phyloP scores from a whole-genome alignment of 2,329 filamentous ascomycete species.

The Aspergillus sp. region DNA sequence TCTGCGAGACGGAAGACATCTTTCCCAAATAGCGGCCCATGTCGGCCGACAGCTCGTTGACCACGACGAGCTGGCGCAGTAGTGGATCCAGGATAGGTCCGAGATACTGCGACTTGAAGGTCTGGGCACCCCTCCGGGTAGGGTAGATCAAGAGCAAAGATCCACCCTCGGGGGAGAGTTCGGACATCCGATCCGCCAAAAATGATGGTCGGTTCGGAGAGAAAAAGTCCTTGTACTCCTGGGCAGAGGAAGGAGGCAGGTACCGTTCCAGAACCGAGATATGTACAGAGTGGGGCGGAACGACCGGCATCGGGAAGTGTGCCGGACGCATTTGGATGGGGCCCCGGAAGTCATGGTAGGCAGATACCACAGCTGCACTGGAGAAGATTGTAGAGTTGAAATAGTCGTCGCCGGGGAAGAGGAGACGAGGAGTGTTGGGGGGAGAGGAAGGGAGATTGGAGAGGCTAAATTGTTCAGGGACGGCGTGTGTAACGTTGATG shows the following conservation, averaged over 20 bases:
- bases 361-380: conserved; percentile 55
- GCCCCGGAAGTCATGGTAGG: conserved; percentile 53
- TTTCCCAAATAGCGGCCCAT: conserved; percentile 51
- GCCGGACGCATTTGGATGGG: conserved; percentile 34
- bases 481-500: conserved; percentile 62
- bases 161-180: conserved; percentile 54
- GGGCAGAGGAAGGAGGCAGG: conserved; percentile 56
- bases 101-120: conserved; percentile 57
- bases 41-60: conserved; percentile 55
- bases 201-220: conserved; percentile 50
- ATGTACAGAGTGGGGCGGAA: conserved; percentile 56
- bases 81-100: conserved; percentile 59
- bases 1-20: conserved; percentile 49
- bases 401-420: conserved; percentile 53
- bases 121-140: conserved; percentile 52
- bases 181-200: conserved; percentile 56
- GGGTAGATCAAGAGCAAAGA: conserved; percentile 61
- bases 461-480: conserved; percentile 58
- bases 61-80: conserved; percentile 54
- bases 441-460: conserved; percentile 60
- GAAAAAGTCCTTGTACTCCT: conserved; percentile 59
- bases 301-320: conserved; percentile 53
- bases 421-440: conserved; percentile 50
- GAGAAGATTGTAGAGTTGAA: conserved; percentile 60
- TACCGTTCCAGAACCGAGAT: conserved; percentile 61